Conservation (phyloP, 352 stramenopile species). For the Phytophthora fragariae region DNA sequence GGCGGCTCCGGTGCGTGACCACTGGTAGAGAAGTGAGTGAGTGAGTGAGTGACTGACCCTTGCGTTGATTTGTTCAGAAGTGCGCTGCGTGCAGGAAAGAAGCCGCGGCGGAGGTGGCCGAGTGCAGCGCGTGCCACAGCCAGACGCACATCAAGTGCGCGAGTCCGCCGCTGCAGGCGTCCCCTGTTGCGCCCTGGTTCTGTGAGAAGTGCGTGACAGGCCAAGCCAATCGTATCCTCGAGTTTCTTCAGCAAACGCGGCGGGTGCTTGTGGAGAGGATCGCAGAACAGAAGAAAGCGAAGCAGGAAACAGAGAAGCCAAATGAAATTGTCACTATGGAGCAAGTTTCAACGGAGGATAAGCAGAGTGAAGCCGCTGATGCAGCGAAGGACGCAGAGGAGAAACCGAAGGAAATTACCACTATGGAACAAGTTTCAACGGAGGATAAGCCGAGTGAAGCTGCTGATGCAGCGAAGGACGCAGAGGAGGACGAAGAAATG, state of each 20-base stretch:
- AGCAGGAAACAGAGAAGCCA: neutral
- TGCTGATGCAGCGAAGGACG: neutral
- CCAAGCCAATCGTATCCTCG: constrained; percentile 66
- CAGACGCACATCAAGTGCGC: constrained; percentile 69
- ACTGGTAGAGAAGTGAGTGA: neutral
- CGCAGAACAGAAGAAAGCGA: constrained; percentile 25
- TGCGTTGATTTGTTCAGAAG: constrained; percentile 36
- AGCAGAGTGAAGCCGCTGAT: neutral
- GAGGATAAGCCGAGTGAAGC: neutral
- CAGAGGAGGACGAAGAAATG: neutral
- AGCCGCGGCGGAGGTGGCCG: constrained; percentile 45
- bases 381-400: neutral
- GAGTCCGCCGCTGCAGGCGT: constrained; percentile 41
- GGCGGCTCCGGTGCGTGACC: constrained; percentile 31
- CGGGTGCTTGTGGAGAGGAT: constrained; percentile 60
- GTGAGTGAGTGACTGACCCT: neutral
- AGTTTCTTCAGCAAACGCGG: constrained; percentile 72
- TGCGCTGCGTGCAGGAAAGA: constrained; percentile 61
- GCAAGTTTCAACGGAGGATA: neutral
- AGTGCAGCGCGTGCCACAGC: constrained; percentile 66
- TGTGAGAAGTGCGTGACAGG: constrained; percentile 63
- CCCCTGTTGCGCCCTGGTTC: constrained; percentile 48
- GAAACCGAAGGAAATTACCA: neutral
- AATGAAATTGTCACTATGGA: neutral
- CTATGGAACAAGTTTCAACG: neutral